Evolutionary conservation across 139 green algal genomes (phyloP).

Genomic region (Coelastrella sp.): DNA sequence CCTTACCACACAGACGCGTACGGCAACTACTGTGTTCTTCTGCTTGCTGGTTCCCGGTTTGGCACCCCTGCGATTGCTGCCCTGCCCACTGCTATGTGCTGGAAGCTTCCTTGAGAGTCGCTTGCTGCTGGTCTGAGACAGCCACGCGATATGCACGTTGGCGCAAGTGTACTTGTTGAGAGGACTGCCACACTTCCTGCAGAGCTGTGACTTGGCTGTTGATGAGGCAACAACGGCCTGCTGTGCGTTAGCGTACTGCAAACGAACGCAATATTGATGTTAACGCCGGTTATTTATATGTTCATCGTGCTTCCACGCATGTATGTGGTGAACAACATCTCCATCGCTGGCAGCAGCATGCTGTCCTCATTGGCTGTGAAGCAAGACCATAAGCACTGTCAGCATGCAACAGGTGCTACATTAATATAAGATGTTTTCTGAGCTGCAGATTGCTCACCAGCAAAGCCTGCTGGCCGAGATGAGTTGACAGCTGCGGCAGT

Average conservation of each 20-base stretch:
- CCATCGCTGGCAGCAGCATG: no score
- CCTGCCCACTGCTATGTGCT: not conserved
- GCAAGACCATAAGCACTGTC: no score
- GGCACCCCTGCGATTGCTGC: not conserved
- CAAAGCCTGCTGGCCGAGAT: slow-evolving; percentile 30
- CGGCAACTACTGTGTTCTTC: slow-evolving; percentile 18
- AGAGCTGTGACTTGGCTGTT: slow-evolving; percentile 21
- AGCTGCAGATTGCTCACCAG: not conserved
- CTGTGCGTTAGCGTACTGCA: slow-evolving; percentile 27
- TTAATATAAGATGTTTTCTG: no score
- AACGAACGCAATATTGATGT: not conserved
- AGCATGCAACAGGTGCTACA: no score
- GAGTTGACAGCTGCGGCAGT: slow-evolving; percentile 37
- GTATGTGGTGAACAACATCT: no score
- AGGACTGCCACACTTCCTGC: slow-evolving; percentile 32
- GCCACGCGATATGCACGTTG: slow-evolving; percentile 29
- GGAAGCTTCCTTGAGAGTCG: slow-evolving; percentile 26
- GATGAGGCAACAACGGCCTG: slow-evolving; percentile 12
- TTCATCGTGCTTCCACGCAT: no score
- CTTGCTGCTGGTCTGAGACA: slow-evolving; percentile 1
- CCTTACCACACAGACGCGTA: slow-evolving; percentile 26
- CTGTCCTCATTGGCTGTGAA: no score
- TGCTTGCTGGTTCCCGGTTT: not conserved
- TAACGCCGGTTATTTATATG: no score
- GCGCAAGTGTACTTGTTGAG: slow-evolving; percentile 29